Base-by-base conservation (phyloP, 805 yeast species). In the Spathaspora boniae region DNA sequence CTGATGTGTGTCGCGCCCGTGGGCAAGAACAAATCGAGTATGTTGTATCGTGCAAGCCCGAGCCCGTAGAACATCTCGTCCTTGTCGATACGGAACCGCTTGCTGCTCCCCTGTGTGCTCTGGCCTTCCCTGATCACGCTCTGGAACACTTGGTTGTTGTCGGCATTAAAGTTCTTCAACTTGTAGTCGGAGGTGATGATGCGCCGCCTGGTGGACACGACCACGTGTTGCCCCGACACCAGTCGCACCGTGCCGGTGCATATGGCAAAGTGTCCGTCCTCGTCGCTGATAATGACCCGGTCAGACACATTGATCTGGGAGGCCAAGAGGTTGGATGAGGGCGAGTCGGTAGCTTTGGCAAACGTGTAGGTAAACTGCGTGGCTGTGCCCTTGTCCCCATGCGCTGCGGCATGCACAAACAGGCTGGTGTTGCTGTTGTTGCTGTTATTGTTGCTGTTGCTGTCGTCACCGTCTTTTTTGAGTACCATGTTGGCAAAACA, bases 41-140 rank as follows among this genome's bases (percentile, higher is more conserved):
- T 43, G 50, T 91, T 93, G 56, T 62, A 84, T 29, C 96, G 64
- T 0, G 96, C 88, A 22, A 82, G 51, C 0, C 86, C 76, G 68
- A 89, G 69, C 0, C 89, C 88, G 45, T 76, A 79, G 37, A 76
- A 81, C 60, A 80, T 72, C 31, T 81, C 88, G 57, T 88, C 94
- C 50, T 77, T 80, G 53, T 91, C 98, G 17, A 89, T 68, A 37
- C 98, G 66, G 45, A 75, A 87, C 0, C 44, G 41, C 17, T 38
- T 57, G 11, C 32, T 32, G 4, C 22, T 12, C 9, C 21, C 17
- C 18, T 11, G 4, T 41, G 49, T 11, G 28, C 36, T 26, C 12
- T 26, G 24, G 21, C 18, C 16, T 2, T 33, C 31, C 32, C 25
- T 38, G 22, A 78, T 51, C 7, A 74, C 78, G 26, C 82, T 68